These are phyloP conservation scores for Cytospora schulzeri DNA, from an alignment of 2,329 filamentous ascomycete species.

Conservation along the genomic window DNA sequence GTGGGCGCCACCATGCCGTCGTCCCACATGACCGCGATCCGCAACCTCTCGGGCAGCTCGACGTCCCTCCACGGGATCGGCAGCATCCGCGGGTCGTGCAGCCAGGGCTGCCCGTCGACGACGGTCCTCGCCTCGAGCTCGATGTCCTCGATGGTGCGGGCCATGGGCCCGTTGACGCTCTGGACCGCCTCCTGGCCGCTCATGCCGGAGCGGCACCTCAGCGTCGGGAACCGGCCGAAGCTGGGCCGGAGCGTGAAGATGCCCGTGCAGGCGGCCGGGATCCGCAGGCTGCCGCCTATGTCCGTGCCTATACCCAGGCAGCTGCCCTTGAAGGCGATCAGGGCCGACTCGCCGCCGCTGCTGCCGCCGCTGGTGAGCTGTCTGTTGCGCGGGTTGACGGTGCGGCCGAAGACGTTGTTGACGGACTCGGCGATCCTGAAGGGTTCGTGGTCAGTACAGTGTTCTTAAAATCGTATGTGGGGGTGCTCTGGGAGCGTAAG, in stretches of 20 bases:
- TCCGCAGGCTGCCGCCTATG: constrained; percentile 59
- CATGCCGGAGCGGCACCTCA: constrained; percentile 56
- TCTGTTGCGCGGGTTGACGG: constrained; percentile 62
- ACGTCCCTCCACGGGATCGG: constrained; percentile 58
- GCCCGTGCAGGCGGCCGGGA: constrained; percentile 58
- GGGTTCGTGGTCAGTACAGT: constrained; percentile 52
- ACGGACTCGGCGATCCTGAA: constrained; percentile 57
- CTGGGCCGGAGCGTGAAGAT: constrained; percentile 60
- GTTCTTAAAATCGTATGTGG: constrained; percentile 37
- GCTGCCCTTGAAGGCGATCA: constrained; percentile 61
- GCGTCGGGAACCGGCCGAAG: constrained; percentile 61
- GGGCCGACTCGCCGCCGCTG: constrained; percentile 67
- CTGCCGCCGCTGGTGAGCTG: constrained; percentile 64
- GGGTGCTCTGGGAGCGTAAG: not conserved
- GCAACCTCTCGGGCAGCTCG: constrained; percentile 44
- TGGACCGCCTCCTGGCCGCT: constrained; percentile 66
- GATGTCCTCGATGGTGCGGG: constrained; percentile 57
- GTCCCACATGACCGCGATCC: constrained; percentile 64
- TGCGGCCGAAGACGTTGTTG: constrained; percentile 66
- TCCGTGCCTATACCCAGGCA: constrained; percentile 66
- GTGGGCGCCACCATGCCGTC: constrained; percentile 68
- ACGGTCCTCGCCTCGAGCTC: constrained; percentile 56
- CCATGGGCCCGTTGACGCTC: constrained; percentile 66
- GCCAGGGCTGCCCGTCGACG: constrained; percentile 57
- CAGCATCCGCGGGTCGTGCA: constrained; percentile 57